Conservation (phyloP, 768 basidiomycete genomes). For the Naganishia friedmannii region DNA sequence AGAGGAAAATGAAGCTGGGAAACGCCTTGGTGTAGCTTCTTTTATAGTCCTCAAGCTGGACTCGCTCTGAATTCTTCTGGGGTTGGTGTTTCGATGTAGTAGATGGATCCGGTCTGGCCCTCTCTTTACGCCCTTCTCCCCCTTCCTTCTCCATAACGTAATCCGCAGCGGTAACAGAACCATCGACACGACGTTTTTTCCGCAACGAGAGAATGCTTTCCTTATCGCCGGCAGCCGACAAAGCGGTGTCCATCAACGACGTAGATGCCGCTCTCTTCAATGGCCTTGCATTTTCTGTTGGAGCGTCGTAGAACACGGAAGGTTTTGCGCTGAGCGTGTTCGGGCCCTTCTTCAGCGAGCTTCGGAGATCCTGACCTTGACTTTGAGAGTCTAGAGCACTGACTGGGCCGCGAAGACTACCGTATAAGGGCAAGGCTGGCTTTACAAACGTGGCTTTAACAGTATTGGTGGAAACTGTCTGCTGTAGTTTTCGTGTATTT, state of each 20-base stretch:
- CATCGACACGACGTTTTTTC: conserved; percentile 14
- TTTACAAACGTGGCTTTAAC: conserved; percentile 16
- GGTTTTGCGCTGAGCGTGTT: conserved; percentile 11
- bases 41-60: conserved; percentile 61
- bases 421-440: neutral
- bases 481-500: neutral
- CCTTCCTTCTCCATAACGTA: conserved; percentile 21
- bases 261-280: conserved; percentile 3
- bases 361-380: neutral
- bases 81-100: conserved; percentile 21
- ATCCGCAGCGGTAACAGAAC: conserved; percentile 15
- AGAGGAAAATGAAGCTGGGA: conserved; percentile 77
- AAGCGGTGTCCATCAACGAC: conserved; percentile 17
- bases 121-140: neutral
- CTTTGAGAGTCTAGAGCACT: neutral
- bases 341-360: neutral
- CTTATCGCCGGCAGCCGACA: neutral
- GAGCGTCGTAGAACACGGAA: conserved; percentile 29
- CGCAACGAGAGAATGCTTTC: conserved; percentile 7
- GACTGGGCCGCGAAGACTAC: conserved; percentile 8
- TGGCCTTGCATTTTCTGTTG: conserved; percentile 25
- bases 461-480: neutral
- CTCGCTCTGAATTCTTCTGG: conserved; percentile 8
- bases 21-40: conserved; percentile 82
- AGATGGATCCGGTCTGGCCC: conserved; percentile 7